phyloP scores from a whole-genome alignment of 768 basidiomycete species.

The Amanita molliuscula region DNA sequence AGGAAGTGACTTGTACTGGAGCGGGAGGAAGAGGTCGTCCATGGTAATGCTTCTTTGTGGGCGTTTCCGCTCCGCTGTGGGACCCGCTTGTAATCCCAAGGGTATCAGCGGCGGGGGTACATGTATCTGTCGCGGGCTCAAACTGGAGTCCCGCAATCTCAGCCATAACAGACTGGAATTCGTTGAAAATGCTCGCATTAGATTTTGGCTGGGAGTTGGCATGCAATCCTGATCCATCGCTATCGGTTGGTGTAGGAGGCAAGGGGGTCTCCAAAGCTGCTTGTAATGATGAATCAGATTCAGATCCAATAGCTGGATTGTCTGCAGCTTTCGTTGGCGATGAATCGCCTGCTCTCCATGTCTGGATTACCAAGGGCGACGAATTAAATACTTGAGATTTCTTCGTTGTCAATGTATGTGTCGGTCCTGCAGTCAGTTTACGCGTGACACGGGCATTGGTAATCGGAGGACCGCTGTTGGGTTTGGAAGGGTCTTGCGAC shows the following conservation, averaged over 20 bases:
- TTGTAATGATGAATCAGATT: neutral
- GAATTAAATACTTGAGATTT: conserved; percentile 6
- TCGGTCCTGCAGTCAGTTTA: neutral
- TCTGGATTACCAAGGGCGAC: conserved; percentile 1
- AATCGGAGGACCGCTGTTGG: neutral
- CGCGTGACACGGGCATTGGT: neutral
- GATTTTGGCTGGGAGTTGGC: neutral
- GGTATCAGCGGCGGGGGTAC: neutral
- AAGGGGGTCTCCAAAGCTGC: conserved; percentile 1
- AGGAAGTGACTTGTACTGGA: neutral
- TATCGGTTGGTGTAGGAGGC: neutral
- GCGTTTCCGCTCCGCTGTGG: neutral
- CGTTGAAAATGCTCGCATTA: neutral
- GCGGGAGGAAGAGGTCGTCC: conserved; percentile 2
- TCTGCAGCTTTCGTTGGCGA: neutral
- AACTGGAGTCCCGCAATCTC: conserved; percentile 3
- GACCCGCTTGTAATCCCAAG: neutral
- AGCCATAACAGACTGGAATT: conserved; percentile 1
- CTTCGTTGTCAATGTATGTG: conserved; percentile 2
- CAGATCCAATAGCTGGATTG: neutral
- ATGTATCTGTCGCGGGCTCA: neutral
- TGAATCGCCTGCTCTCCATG: conserved; percentile 3
- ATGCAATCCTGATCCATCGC: neutral
- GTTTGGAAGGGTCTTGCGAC: neutral
- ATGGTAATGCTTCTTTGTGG: conserved; percentile 3